Conservation (phyloP, 306 rosid species). For the Dryas octopetala region DNA sequence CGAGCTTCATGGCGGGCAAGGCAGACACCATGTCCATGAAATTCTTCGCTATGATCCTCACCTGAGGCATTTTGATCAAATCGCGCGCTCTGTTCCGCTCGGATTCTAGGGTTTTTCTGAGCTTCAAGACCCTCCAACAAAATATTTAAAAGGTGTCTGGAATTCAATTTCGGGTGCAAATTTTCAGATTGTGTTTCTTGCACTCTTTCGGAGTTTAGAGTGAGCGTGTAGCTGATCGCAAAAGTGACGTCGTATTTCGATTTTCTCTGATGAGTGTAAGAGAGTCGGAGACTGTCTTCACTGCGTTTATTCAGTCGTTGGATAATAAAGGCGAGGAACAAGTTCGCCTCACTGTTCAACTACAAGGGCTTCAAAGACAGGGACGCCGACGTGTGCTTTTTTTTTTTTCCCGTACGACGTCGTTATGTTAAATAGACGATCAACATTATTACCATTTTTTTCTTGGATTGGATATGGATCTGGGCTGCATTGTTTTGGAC, state of each 20-base stretch:
- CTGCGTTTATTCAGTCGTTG: not conserved
- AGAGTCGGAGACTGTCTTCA: not conserved
- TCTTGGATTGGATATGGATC: no score
- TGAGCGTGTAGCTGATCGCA: not conserved
- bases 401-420: no score
- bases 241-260: not conserved
- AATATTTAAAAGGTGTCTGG: not conserved
- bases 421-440: no score
- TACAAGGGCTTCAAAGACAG: no score
- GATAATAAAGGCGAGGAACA: no score
- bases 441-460: no score
- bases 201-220: not conserved
- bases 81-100: not conserved
- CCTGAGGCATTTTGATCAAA: constrained; percentile 73
- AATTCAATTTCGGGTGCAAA: not conserved
- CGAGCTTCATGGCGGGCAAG: constrained; percentile 93
- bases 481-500: no score
- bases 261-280: not conserved
- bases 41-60: constrained; percentile 85
- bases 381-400: no score
- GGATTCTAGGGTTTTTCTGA: constrained; percentile 13
- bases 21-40: constrained; percentile 99
- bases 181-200: not conserved
- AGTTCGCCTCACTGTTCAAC: no score
- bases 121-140: not conserved